Conservation (phyloP, 2,329 filamentous ascomycete genomes). For the Stachybotrys chlorohalonatus region DNA sequence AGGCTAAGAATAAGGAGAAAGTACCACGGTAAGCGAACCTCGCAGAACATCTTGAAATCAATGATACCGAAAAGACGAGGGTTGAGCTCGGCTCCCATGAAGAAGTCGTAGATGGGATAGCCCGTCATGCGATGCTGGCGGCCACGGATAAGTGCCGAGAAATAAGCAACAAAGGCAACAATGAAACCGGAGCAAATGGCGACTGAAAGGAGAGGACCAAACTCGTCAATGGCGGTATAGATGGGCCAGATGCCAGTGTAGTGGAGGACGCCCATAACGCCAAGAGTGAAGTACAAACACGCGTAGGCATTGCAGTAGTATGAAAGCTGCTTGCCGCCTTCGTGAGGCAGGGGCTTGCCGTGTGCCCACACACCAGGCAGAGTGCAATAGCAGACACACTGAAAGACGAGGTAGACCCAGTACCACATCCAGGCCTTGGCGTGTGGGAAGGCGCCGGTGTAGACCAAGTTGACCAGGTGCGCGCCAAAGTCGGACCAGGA, state of each 20-base stretch:
- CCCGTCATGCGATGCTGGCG: conserved; percentile 90
- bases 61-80: conserved; percentile 78
- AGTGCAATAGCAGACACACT: conserved; percentile 72
- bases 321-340: conserved; percentile 73
- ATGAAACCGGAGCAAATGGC: conserved; percentile 86
- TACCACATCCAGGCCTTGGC: conserved; percentile 84
- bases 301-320: conserved; percentile 92
- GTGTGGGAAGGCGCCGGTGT: conserved; percentile 77
- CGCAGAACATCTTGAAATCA: conserved; percentile 96
- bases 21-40: conserved; percentile 87
- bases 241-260: conserved; percentile 78
- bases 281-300: conserved; percentile 82
- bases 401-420: conserved; percentile 85
- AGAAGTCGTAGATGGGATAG: conserved; percentile 79
- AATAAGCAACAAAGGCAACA: conserved; percentile 75
- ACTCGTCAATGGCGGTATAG: conserved; percentile 90
- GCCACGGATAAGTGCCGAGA: conserved; percentile 72
- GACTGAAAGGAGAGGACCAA: conserved; percentile 85
- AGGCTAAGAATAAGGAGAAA: conserved; percentile 73
- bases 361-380: conserved; percentile 82
- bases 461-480: conserved; percentile 64
- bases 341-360: conserved; percentile 79
- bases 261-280: conserved; percentile 63
- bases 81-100: conserved; percentile 87
- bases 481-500: conserved; percentile 60